Percentiles rank a stretch among this genome's conserved stretches.
Conservation (phyloP, 345 rosid species). For the Sonneratia caseolaris region DNA sequence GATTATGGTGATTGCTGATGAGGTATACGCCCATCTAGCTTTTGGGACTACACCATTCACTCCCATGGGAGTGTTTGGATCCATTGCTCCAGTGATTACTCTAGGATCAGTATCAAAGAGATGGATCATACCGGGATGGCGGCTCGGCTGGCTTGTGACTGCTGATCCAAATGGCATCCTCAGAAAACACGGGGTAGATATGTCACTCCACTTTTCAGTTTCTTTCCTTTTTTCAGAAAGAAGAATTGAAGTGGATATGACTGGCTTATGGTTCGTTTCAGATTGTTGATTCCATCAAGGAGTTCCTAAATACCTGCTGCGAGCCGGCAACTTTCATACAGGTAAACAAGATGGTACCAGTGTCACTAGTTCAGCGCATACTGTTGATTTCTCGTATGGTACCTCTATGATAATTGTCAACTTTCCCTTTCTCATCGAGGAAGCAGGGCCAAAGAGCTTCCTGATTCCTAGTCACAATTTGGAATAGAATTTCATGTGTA, state of each 20-base stretch:
- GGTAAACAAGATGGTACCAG: constrained; percentile 16
- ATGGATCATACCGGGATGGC: constrained; percentile 63
- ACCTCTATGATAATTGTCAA: not conserved
- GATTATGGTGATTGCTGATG: constrained; percentile 46
- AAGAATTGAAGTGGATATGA: not conserved
- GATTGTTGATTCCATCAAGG: constrained; percentile 18
- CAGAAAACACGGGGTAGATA: constrained; percentile 24
- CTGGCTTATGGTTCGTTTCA: constrained; percentile 1
- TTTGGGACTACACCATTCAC: constrained; percentile 45
- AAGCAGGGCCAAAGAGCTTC: too few species aligned
- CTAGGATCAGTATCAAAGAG: constrained; percentile 58
- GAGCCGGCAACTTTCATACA: constrained; percentile 48
- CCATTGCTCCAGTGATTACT: constrained; percentile 43
- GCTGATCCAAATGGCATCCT: constrained; percentile 34
- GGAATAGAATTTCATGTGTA: too few species aligned
- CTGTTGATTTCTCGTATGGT: too few species aligned
- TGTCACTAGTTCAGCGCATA: too few species aligned
- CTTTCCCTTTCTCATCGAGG: too few species aligned
- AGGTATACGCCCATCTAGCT: constrained; percentile 37
- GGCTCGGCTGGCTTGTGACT: constrained; percentile 44
- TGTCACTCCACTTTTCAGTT: not conserved
- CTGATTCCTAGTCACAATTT: too few species aligned
- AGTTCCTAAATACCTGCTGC: constrained; percentile 2
- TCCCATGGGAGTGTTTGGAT: constrained; percentile 45
- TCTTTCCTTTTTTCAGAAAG: not conserved